Evolutionary conservation across 345 rosid species (phyloP), one percentile per base, ranked within the genome.

Genomic region (Arabidopsis suecica): DNA sequence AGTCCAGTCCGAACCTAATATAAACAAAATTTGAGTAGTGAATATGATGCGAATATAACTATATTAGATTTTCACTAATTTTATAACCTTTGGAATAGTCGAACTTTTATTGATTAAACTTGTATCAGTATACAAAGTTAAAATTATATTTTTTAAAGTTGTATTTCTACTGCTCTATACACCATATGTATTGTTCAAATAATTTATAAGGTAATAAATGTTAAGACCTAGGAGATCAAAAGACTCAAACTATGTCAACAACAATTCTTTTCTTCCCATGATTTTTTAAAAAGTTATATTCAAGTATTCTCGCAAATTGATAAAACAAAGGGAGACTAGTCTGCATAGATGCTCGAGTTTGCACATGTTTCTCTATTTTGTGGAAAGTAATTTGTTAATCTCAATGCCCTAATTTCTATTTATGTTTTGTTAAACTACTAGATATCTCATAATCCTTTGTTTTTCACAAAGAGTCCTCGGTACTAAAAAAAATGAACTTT

Each of bases 271-370:
- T 73, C 30, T 32, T 0, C 20, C 70, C 57, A 65, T 9, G 30
- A 40, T 25, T 0, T 11, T 14, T 18, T 62, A 8, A 16, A 41
- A 16, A 16, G 18, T 6, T 25, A 11, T 38, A 49, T 50, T 56
- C 59, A 58, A 65, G 20, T 48, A 61, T 14, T 32, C 61, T 50
- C 55, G 42, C 55, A 75, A 38, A 75, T 57, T 75, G 38, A 68
- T 42, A 51, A 13, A 61, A 25, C 59, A 71, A 51, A 14, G 55
- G 63, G 36, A 54, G 16, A 66, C 54, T 47, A 54, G 72, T 42
- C 47, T 76, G 49, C 84, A 69, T 80, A 13, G 77, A 83, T 76
- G 61, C 50, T 84, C 75, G 86, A 68, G 82, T 80, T 83, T 70
- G 74, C 81, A 76, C 83, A 83, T 80, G 86, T 84, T 83, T 78